phyloP scores from a whole-genome alignment of 2,329 filamentous ascomycete species.

The Hyphodiscus sp. region DNA sequence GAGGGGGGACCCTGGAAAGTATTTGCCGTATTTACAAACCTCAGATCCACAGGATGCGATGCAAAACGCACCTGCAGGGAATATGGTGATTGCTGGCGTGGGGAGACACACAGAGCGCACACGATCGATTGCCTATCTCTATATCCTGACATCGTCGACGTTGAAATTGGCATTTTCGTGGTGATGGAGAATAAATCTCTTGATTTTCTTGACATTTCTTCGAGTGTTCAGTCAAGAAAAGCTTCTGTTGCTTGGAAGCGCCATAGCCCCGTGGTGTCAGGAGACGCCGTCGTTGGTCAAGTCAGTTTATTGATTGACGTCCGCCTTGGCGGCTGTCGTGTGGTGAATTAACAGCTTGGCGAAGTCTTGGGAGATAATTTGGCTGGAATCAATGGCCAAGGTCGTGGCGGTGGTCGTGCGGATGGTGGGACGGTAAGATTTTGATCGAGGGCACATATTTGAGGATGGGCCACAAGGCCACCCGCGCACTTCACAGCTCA shows the following conservation, averaged over 20 bases:
- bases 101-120: background rate
- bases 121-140: background rate
- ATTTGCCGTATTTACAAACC: too few species aligned
- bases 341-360: background rate
- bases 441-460: background rate
- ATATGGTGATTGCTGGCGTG: background rate
- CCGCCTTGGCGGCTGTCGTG: background rate
- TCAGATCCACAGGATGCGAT: too few species aligned
- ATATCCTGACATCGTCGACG: background rate
- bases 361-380: background rate
- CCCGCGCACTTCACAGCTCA: too few species aligned
- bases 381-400: background rate
- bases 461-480: too few species aligned
- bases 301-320: background rate
- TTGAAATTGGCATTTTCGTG: background rate
- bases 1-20: too few species aligned
- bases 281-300: constrained; percentile 4
- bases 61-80: background rate
- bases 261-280: constrained; percentile 3
- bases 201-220: background rate
- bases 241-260: background rate
- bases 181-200: background rate
- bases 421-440: background rate
- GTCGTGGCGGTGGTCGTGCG: background rate
- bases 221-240: background rate